phyloP scores from a whole-genome alignment of 805 yeast genomes.

The Nakazawaea wyomingensis region DNA sequence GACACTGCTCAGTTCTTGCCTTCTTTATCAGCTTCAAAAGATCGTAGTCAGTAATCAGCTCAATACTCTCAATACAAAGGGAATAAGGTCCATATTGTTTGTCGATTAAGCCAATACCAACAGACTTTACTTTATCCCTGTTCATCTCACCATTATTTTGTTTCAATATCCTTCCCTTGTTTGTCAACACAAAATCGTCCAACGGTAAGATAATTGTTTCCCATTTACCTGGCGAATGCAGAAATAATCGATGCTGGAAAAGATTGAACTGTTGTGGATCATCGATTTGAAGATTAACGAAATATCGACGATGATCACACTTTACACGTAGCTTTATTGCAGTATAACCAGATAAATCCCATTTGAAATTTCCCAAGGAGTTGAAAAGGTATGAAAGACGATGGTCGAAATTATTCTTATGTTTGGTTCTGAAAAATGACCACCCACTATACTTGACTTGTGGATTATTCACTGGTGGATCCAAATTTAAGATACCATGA shows the following conservation, averaged over 20 bases:
- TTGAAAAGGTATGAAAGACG: slow-evolving; percentile 33
- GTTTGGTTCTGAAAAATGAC: slow-evolving; percentile 81
- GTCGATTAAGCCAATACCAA: slow-evolving; percentile 77
- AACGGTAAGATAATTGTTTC: slow-evolving; percentile 77
- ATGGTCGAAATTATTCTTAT: slow-evolving; percentile 46
- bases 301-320: slow-evolving; percentile 68
- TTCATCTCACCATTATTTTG: slow-evolving; percentile 57
- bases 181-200: slow-evolving; percentile 75
- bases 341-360: slow-evolving; percentile 67
- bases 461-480: slow-evolving; percentile 57
- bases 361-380: slow-evolving; percentile 37
- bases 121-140: slow-evolving; percentile 57
- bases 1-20: slow-evolving; percentile 24
- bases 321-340: slow-evolving; percentile 66
- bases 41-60: slow-evolving; percentile 56
- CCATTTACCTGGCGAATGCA: slow-evolving; percentile 72
- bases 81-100: slow-evolving; percentile 72
- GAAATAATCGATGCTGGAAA: slow-evolving; percentile 75
- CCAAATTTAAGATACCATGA: slow-evolving; percentile 64
- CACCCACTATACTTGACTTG: slow-evolving; percentile 61
- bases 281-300: slow-evolving; percentile 78
- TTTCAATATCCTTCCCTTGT: slow-evolving; percentile 57
- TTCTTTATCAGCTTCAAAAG: slow-evolving; percentile 35
- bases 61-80: slow-evolving; percentile 66
- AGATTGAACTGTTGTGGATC: slow-evolving; percentile 73